These are phyloP conservation scores for Euptelea pleiosperma DNA, from an alignment of 164 flowering plant species.

Conservation along the genomic window DNA sequence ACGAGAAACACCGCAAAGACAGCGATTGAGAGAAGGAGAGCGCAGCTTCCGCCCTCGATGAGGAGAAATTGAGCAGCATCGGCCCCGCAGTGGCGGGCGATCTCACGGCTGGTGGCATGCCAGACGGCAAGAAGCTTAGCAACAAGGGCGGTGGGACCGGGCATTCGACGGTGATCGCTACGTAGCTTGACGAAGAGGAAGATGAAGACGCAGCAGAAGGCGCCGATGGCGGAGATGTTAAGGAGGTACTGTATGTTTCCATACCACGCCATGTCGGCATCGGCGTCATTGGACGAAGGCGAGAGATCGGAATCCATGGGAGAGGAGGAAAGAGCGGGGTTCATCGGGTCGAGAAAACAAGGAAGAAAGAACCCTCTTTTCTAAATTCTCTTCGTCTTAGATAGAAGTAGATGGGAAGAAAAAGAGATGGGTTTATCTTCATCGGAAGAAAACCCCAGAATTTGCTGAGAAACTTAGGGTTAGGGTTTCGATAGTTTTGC, in stretches of 20 bases:
- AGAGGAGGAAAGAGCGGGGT: not conserved
- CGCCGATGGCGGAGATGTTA: conserved; percentile 86
- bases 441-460: conserved; percentile 2
- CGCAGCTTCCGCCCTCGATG: conserved; percentile 91
- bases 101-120: conserved; percentile 90
- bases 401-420: not conserved
- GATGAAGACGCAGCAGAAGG: conserved; percentile 62
- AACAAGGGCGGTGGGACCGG: conserved; percentile 71
- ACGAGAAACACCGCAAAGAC: conserved; percentile 40
- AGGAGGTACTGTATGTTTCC: conserved; percentile 91
- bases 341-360: not conserved
- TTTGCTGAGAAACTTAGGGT: conserved; percentile 12
- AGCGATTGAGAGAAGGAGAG: conserved; percentile 45
- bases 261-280: conserved; percentile 54
- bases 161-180: conserved; percentile 89
- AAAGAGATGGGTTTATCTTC: not conserved
- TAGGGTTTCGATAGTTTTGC: conserved; percentile 14
- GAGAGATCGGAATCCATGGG: conserved; percentile 20
- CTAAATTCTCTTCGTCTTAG: not conserved
- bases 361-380: not conserved
- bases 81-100: conserved; percentile 92
- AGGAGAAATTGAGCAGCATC: conserved; percentile 91
- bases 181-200: conserved; percentile 91
- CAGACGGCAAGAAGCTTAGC: conserved; percentile 96
- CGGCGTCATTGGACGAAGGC: conserved; percentile 30